Percentiles rank a stretch among this genome's conserved stretches.
phyloP scores from a whole-genome alignment of 2,329 filamentous ascomycete species.

The Ilyonectria mors-panacis region DNA sequence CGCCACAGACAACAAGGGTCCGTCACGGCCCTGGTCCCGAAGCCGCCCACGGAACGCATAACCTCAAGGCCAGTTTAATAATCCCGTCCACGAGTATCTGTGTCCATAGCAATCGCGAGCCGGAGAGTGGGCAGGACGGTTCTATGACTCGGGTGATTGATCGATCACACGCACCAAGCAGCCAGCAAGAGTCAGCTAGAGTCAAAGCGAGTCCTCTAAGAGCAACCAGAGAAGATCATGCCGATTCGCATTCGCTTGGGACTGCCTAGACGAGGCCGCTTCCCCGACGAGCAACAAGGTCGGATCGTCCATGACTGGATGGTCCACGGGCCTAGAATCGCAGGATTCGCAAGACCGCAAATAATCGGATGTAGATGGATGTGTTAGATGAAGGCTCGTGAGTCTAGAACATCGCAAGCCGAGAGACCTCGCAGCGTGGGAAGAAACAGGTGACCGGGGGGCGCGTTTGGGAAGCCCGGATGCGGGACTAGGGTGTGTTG shows the following conservation, averaged over 20 bases:
- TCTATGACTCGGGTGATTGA: slow-evolving; percentile 15
- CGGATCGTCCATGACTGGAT: neutral
- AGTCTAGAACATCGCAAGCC: slow-evolving; percentile 40
- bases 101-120: slow-evolving; percentile 9
- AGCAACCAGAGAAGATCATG: slow-evolving; percentile 1
- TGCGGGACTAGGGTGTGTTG: slow-evolving; percentile 21
- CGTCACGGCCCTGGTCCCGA: neutral
- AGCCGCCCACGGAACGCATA: neutral
- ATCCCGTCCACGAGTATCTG: neutral
- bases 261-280: neutral
- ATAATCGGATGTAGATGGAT: slow-evolving; percentile 24
- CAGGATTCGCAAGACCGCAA: slow-evolving; percentile 19
- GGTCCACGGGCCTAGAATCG: slow-evolving; percentile 14
- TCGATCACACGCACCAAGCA: slow-evolving; percentile 15
- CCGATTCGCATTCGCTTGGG: neutral
- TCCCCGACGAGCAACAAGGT: slow-evolving; percentile 9
- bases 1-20: neutral
- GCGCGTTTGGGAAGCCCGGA: neutral
- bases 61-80: neutral
- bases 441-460: slow-evolving; percentile 19
- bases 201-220: slow-evolving; percentile 14
- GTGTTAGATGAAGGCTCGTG: slow-evolving; percentile 26
- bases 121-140: slow-evolving; percentile 3
- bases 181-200: neutral
- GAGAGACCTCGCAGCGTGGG: slow-evolving; percentile 28